Percentiles rank a stretch among this genome's conserved stretches.
phyloP scores from a whole-genome alignment of 805 yeast genomes.

The Wickerhamiella azyma region DNA sequence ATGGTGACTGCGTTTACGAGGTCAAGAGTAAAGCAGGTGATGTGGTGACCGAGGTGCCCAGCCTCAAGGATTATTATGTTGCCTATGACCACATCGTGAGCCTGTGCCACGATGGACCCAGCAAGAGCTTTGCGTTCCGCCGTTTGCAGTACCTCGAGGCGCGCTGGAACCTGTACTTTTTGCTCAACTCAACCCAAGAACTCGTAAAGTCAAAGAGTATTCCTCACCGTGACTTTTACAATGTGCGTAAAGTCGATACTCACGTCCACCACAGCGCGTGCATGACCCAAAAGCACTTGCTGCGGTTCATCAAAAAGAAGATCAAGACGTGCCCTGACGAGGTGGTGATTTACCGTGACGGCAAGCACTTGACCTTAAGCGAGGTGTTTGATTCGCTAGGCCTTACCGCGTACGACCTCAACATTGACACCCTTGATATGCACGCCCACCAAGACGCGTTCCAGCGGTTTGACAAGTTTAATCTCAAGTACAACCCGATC shows the following conservation, averaged over 20 bases:
- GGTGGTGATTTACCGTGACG: slow-evolving; percentile 87
- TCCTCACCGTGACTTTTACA: slow-evolving; percentile 95
- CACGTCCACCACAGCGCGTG: slow-evolving; percentile 99
- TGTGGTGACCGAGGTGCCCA: slow-evolving; percentile 50
- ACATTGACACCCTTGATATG: slow-evolving; percentile 96
- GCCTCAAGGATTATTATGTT: slow-evolving; percentile 67
- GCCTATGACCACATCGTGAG: slow-evolving; percentile 65
- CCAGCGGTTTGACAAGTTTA: slow-evolving; percentile 95
- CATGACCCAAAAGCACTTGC: slow-evolving; percentile 94
- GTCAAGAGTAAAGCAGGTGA: slow-evolving; percentile 32
- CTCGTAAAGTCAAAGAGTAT: slow-evolving; percentile 77
- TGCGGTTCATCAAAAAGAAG: slow-evolving; percentile 89
- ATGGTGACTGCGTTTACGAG: slow-evolving; percentile 58
- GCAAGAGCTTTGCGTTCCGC: slow-evolving; percentile 90
- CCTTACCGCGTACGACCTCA: slow-evolving; percentile 83
- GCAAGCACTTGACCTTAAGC: slow-evolving; percentile 67
- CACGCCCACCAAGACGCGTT: slow-evolving; percentile 98
- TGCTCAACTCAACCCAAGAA: slow-evolving; percentile 87
- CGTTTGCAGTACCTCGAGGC: slow-evolving; percentile 90
- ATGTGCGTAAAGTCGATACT: slow-evolving; percentile 92
- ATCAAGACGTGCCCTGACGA: slow-evolving; percentile 77
- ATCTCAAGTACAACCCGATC: slow-evolving; percentile 90
- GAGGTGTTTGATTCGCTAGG: slow-evolving; percentile 86
- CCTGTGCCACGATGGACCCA: slow-evolving; percentile 86
- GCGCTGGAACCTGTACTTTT: slow-evolving; percentile 81